Base-by-base conservation (phyloP, 305 asterid genomes). In the Stenogyne calaminthoides region DNA sequence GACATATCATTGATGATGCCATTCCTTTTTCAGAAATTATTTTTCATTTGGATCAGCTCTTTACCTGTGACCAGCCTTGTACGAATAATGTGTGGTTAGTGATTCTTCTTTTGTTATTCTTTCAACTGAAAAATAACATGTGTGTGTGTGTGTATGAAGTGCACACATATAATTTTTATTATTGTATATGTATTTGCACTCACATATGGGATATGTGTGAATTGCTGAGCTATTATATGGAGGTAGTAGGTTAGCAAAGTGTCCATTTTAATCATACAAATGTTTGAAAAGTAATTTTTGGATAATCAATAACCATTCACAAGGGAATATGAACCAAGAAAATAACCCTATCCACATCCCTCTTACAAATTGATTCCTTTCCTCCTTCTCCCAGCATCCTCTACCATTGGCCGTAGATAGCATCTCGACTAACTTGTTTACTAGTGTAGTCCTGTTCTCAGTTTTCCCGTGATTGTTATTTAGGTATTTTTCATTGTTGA, bases 41-140 rank as follows among this genome's bases (percentile, higher is more conserved):
- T 92, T 83, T 71, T 85, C 86, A 82, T 77, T 70, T 94, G 91
- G 99, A 95, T 85, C 85, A 69, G 76, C 77, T 90, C 85, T 77
- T 85, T 70, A 67, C 89, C 46, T 95, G 98, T 78, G 92, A 82
- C 80, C 91, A 74, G 64, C 99, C 99, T 64, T 82, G 91, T 73
- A 68, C 81, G 36, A 81, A 77, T 77, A 78, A 79, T 80, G 79
- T 92, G 87, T 95, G 99, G 99, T 94, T 81, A 83, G 97, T 77
- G 70, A 20, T 54, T 72, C 66, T 75, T 73, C 49, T 46, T n/a
- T 70, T 47, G 37, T 73, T 64, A 58, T 25, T 78, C 44, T 40
- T 55, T 70, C 58, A 10, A 54, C 67, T 69, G 52, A 55, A 59
- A 58, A 37, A 64, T 61, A 46, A 12, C 27, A 44, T 58, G 39